phyloP scores from a whole-genome alignment of 2,329 filamentous ascomycete species.

The Dryadomyces quercus-mongolicae region DNA sequence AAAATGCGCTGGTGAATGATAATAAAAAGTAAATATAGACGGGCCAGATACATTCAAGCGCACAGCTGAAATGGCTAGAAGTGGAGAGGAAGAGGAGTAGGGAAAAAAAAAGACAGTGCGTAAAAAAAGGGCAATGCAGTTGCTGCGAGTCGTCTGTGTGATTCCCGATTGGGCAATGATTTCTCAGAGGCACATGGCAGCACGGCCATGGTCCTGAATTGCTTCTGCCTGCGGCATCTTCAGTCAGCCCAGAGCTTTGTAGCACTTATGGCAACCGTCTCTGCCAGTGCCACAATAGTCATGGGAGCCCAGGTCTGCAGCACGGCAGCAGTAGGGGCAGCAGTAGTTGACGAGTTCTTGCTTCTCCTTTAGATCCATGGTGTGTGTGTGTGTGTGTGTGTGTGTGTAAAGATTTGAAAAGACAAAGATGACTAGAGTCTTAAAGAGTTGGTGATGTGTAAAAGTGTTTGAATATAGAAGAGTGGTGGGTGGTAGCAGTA shows the following conservation, averaged over 20 bases:
- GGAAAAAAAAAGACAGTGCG: no score
- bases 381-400: no score
- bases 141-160: no score
- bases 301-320: conserved; percentile 35
- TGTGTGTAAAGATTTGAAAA: no score
- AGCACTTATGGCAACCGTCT: conserved; percentile 29
- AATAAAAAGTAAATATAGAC: neutral
- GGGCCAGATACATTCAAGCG: no score
- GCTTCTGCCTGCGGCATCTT: neutral
- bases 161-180: no score
- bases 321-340: conserved; percentile 40
- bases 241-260: conserved; percentile 16
- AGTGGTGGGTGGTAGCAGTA: neutral
- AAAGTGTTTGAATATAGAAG: neutral
- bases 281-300: conserved; percentile 31
- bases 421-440: neutral
- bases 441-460: neutral
- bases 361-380: conserved; percentile 30
- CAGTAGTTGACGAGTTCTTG: conserved; percentile 34
- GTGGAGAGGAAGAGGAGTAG: no score
- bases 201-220: no score
- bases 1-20: neutral
- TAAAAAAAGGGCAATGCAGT: no score
- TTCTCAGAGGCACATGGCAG: neutral
- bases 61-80: no score